phyloP scores from a whole-genome alignment of 345 rosid species.

The Tarenaya hassleriana region DNA sequence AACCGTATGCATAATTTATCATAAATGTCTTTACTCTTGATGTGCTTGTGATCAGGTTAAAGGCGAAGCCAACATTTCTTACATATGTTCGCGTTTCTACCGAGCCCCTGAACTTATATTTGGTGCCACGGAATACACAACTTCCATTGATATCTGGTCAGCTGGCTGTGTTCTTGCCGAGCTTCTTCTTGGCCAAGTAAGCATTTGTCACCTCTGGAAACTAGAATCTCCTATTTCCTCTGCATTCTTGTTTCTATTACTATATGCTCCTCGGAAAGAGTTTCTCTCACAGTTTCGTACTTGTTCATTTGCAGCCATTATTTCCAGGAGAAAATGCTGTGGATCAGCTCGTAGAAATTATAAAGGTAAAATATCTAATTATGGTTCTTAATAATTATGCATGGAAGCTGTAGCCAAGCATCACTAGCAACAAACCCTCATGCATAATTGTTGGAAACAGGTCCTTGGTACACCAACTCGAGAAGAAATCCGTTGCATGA shows the following conservation, averaged over 20 bases:
- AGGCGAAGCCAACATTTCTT: constrained; percentile 59
- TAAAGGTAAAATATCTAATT: constrained; percentile 42
- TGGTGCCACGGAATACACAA: constrained; percentile 65
- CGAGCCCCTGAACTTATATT: constrained; percentile 71
- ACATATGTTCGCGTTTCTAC: constrained; percentile 64
- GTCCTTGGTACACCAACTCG: constrained; percentile 93
- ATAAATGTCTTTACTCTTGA: constrained; percentile 2
- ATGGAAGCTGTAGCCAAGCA: neutral
- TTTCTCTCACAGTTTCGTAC: neutral
- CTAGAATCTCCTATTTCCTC: neutral
- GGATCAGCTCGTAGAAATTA: constrained; percentile 94
- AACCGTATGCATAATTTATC: no score
- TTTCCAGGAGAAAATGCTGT: constrained; percentile 95
- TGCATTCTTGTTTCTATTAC: no score
- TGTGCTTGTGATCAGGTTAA: constrained; percentile 44
- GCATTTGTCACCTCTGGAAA: neutral
- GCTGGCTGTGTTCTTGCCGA: constrained; percentile 78
- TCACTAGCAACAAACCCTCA: constrained; percentile 7
- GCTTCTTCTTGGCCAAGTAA: constrained; percentile 69
- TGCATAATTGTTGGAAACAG: constrained; percentile 31
- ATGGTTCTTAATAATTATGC: neutral
- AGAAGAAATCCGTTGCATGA: constrained; percentile 95
- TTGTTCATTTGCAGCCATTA: constrained; percentile 46
- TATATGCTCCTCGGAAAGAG: neutral
- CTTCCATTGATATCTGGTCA: constrained; percentile 68